phyloP scores from a whole-genome alignment of 164 flowering plant genomes.

The Aristolochia contorta region DNA sequence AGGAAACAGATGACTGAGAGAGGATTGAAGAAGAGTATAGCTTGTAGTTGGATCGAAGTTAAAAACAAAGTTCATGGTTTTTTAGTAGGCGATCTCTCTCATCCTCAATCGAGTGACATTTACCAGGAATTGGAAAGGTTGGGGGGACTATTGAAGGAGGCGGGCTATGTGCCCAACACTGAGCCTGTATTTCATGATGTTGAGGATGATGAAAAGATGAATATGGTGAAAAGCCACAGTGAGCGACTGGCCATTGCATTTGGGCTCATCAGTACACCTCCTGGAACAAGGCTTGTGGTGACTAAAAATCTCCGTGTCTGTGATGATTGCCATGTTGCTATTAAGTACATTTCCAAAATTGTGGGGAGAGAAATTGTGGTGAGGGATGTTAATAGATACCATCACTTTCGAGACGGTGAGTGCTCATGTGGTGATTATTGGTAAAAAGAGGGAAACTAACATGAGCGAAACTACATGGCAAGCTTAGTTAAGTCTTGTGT shows the following conservation, averaged over 20 bases:
- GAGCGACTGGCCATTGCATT: constrained; percentile 17
- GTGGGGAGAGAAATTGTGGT: constrained; percentile 13
- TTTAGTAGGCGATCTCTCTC: constrained; percentile 14
- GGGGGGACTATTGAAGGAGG: constrained; percentile 13
- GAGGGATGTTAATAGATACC: constrained; percentile 14
- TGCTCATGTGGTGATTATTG: constrained; percentile 18
- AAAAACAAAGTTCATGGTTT: constrained; percentile 16
- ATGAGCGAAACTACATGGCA: too few species aligned
- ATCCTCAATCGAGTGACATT: constrained; percentile 10
- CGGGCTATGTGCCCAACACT: constrained; percentile 13
- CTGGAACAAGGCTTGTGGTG: constrained; percentile 12
- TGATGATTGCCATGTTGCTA: constrained; percentile 14
- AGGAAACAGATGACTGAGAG: constrained; percentile 13
- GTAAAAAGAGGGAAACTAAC: neutral
- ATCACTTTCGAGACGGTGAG: constrained; percentile 12
- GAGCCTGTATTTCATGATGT: constrained; percentile 17
- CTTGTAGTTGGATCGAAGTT: constrained; percentile 17
- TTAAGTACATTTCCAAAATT: constrained; percentile 14
- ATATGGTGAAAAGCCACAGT: constrained; percentile 11
- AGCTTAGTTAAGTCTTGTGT: too few species aligned
- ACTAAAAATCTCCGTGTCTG: constrained; percentile 15
- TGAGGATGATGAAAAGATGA: constrained; percentile 15
- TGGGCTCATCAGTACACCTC: constrained; percentile 14
- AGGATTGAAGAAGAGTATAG: constrained; percentile 16
- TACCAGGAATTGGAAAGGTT: constrained; percentile 8